Percentiles rank a stretch among this genome's conserved stretches.
Evolutionary conservation across 2,329 filamentous ascomycete species (phyloP).

Genomic region (Neopestalotiopsis rosae): DNA sequence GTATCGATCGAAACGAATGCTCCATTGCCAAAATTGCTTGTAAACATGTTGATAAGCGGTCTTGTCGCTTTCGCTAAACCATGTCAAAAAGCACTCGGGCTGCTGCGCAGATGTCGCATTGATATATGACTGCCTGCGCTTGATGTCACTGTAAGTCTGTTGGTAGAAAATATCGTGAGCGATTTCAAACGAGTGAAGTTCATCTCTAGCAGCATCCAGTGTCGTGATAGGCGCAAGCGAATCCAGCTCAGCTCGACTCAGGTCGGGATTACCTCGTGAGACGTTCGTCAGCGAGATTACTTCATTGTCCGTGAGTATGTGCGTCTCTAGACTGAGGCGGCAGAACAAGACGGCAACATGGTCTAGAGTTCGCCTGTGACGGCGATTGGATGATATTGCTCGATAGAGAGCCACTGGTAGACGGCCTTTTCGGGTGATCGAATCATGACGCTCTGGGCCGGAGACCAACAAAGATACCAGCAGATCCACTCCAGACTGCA

Average conservation of each 20-base stretch:
- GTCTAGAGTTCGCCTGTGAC: not conserved
- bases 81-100: not conserved
- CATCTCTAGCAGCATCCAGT: not conserved
- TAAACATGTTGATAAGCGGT: not conserved
- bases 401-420: not conserved
- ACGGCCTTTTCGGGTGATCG: not conserved
- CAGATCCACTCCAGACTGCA: not conserved
- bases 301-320: not conserved
- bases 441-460: not conserved
- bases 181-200: slow-evolving; percentile 2
- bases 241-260: not conserved
- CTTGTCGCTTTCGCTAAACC: not conserved
- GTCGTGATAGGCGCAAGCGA: not conserved
- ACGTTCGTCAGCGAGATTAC: not conserved
- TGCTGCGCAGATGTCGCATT: not conserved
- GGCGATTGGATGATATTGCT: not conserved
- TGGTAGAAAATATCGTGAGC: slow-evolving; percentile 11
- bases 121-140: not conserved
- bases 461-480: not conserved
- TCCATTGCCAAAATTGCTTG: slow-evolving; percentile 6
- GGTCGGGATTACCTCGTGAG: not conserved
- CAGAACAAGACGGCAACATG: not conserved
- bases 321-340: slow-evolving; percentile 1
- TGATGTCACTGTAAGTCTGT: not conserved
- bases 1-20: slow-evolving; percentile 5